Conservation (phyloP, 257 asterid species). For the Capsicum pubescens region DNA sequence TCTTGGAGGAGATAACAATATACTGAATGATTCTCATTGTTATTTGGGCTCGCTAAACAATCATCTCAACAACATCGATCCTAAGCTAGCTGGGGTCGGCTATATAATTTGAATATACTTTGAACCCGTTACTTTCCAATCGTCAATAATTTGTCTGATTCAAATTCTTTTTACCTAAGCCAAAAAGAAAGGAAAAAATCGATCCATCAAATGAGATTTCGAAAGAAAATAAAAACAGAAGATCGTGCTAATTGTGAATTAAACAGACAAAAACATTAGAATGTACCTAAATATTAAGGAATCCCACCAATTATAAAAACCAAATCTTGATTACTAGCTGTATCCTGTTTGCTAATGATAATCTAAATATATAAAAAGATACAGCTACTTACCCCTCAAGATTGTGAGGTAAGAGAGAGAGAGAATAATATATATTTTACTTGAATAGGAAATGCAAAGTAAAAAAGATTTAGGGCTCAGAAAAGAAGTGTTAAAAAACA, state of each 20-base stretch:
- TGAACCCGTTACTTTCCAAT: not conserved
- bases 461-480: constrained; percentile 18
- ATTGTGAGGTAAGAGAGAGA: constrained; percentile 15
- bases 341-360: constrained; percentile 16
- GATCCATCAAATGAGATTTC: not conserved
- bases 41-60: not conserved
- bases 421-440: not conserved
- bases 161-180: not conserved
- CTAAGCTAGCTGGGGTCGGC: not conserved
- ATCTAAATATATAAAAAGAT: not conserved
- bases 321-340: constrained; percentile 15
- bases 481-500: not conserved
- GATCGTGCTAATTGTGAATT: not conserved
- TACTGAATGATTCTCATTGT: not conserved
- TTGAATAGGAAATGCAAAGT: not conserved
- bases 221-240: not conserved
- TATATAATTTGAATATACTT: not conserved
- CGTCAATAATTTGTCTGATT: not conserved
- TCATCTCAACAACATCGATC: not conserved
- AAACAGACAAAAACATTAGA: not conserved
- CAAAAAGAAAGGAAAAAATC: not conserved
- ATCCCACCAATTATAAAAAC: not conserved
- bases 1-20: not conserved
- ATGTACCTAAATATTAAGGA: not conserved
- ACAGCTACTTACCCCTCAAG: constrained; percentile 29